phyloP scores from a whole-genome alignment of 2,329 filamentous ascomycete species.

The Cordyceps cateniannulata region DNA sequence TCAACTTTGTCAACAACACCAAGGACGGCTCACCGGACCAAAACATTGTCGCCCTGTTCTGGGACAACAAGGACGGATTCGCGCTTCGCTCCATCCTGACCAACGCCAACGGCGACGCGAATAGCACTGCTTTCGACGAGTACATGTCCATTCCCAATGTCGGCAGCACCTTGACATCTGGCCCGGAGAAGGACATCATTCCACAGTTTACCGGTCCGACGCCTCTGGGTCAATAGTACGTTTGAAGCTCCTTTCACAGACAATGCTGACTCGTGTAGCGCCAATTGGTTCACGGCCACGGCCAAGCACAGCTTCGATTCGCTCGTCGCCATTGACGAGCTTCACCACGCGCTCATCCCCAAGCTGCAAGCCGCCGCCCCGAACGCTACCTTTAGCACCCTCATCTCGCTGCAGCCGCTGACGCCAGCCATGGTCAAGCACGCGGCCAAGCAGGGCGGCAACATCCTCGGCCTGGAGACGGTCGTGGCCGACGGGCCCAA shows the following conservation, averaged over 20 bases:
- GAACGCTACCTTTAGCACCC: conserved; percentile 20
- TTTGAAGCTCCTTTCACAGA: neutral
- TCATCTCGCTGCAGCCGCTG: conserved; percentile 28
- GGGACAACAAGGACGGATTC: conserved; percentile 14
- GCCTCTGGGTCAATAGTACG: conserved; percentile 23
- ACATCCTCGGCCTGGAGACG: conserved; percentile 26
- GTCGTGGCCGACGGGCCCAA: conserved; percentile 30
- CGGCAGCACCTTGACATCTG: conserved; percentile 19
- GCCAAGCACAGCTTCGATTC: conserved; percentile 22
- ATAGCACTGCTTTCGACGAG: conserved; percentile 20
- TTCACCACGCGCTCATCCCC: conserved; percentile 22
- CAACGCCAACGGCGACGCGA: conserved; percentile 21
- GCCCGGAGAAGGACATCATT: conserved; percentile 22
- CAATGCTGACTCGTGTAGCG: neutral
- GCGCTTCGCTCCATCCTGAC: conserved; percentile 19
- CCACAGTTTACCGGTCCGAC: conserved; percentile 27
- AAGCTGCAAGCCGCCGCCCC: conserved; percentile 23
- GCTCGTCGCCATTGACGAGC: conserved; percentile 26
- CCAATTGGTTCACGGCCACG: conserved; percentile 28
- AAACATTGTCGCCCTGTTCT: conserved; percentile 22
- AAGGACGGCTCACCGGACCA: conserved; percentile 22
- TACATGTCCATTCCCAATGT: conserved; percentile 17
- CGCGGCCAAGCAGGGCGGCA: conserved; percentile 21
- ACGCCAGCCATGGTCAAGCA: conserved; percentile 22
- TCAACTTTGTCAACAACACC: conserved; percentile 23